These are phyloP conservation scores for Huntiella savannae DNA, from an alignment of 2,329 filamentous ascomycete species.

Conservation along the genomic window DNA sequence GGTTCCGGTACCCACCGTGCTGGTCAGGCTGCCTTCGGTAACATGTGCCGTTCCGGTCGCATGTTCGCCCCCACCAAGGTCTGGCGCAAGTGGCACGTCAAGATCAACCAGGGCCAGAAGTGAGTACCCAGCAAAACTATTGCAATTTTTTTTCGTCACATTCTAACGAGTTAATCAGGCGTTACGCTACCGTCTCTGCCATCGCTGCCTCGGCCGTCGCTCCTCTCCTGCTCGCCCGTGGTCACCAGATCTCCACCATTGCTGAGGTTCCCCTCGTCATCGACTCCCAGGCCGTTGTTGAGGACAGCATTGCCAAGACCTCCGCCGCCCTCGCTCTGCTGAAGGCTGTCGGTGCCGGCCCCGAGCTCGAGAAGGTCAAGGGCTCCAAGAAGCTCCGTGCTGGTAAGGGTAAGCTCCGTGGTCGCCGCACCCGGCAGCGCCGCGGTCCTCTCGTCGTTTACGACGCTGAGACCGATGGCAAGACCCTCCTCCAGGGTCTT, in stretches of 20 bases:
- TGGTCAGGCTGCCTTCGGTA: conserved; percentile 99
- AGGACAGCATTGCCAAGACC: conserved; percentile 68
- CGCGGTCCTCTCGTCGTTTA: conserved; percentile 96
- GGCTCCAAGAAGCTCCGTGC: conserved; percentile 91
- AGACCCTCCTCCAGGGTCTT: conserved; percentile 84
- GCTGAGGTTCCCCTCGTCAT: conserved; percentile 95
- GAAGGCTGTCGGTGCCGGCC: conserved; percentile 73
- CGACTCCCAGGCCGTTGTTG: conserved; percentile 75
- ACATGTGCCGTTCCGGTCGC: conserved; percentile 99
- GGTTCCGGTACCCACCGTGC: conserved; percentile 99
- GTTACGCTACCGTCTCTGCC: conserved; percentile 93
- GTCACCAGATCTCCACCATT: conserved; percentile 81
- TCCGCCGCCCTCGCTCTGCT: conserved; percentile 71
- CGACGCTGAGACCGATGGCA: conserved; percentile 87
- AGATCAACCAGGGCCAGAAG: conserved; percentile 99
- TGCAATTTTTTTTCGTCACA: neutral
- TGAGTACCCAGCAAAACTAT: conserved; percentile 24
- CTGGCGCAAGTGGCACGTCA: conserved; percentile 99
- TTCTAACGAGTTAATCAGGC: conserved; percentile 33
- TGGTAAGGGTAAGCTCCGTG: conserved; percentile 97
- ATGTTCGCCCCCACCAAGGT: conserved; percentile 99
- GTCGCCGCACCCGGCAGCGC: conserved; percentile 91
- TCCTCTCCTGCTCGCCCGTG: conserved; percentile 87
- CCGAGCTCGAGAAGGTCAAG: conserved; percentile 90
- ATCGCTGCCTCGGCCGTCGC: conserved; percentile 90